These are phyloP conservation scores for Stachybotrys chartarum DNA, from an alignment of 2,329 filamentous ascomycete species.

Conservation along the genomic window DNA sequence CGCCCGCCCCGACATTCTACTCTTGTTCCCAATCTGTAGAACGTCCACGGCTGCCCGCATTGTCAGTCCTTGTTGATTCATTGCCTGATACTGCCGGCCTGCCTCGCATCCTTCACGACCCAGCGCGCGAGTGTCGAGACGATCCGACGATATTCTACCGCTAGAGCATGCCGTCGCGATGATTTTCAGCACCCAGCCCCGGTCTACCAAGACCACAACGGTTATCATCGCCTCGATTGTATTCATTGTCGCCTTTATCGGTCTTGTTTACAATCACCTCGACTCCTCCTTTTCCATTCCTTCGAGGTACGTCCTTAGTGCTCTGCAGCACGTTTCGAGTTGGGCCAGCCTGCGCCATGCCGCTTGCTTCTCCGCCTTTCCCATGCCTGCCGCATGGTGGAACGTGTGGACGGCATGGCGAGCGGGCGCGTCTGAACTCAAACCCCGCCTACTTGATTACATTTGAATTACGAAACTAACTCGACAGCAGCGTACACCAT, in stretches of 20 bases:
- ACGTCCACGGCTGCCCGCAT: neutral
- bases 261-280: slow-evolving; percentile 24
- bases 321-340: neutral
- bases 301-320: slow-evolving; percentile 8
- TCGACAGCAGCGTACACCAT: neutral
- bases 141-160: neutral
- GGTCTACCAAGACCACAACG: slow-evolving; percentile 21
- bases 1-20: too few relatives aligned
- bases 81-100: slow-evolving; percentile 1
- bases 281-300: slow-evolving; percentile 16
- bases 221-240: slow-evolving; percentile 21
- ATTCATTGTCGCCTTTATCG: slow-evolving; percentile 22
- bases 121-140: slow-evolving; percentile 1
- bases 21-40: neutral
- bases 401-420: neutral
- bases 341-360: neutral
- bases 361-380: neutral
- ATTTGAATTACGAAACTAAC: neutral
- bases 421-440: too few relatives aligned
- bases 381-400: neutral
- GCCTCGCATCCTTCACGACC: neutral
- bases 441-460: too few relatives aligned
- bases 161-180: slow-evolving; percentile 15
- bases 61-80: neutral
- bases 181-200: slow-evolving; percentile 21